phyloP scores from a whole-genome alignment of 2,329 filamentous ascomycete species.

The Amylocarpus encephaloides region DNA sequence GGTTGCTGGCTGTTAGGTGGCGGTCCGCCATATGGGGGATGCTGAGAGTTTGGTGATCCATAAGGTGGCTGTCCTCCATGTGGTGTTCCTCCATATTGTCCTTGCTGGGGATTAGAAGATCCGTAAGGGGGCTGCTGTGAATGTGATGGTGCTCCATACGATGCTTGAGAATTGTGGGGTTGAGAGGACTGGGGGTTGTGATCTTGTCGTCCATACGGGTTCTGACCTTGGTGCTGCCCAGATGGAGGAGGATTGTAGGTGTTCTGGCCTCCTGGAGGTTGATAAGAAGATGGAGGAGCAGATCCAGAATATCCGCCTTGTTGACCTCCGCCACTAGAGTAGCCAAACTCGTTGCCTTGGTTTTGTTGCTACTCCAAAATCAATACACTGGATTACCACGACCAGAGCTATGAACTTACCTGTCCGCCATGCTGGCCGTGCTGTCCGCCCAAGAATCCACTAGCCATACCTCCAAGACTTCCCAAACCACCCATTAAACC shows the following conservation, averaged over 20 bases:
- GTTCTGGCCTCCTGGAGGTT: conserved; percentile 32
- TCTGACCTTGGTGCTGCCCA: conserved; percentile 5
- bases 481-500: conserved; percentile 28
- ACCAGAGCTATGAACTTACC: conserved; percentile 10
- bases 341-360: conserved; percentile 51
- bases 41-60: conserved; percentile 3
- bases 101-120: conserved; percentile 3
- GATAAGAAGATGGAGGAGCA: conserved; percentile 57
- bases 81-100: conserved; percentile 1
- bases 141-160: conserved; percentile 1
- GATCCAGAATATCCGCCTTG: conserved; percentile 53
- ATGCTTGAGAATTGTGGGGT: conserved; percentile 7
- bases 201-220: conserved; percentile 7
- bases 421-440: conserved; percentile 11
- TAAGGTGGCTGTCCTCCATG: conserved; percentile 5
- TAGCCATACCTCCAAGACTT: conserved; percentile 24
- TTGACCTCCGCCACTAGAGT: conserved; percentile 39
- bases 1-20: conserved; percentile 7
- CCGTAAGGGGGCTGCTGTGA: conserved; percentile 12
- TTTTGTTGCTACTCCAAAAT: conserved; percentile 15
- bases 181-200: conserved; percentile 10
- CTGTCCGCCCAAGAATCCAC: conserved; percentile 19
- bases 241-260: conserved; percentile 17
- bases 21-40: conserved; percentile 23
- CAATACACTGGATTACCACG: conserved; percentile 14